Evolutionary conservation across 345 rosid species (phyloP), one percentile per base, ranked within the genome.

Genomic region (Moricandia arvensis): DNA sequence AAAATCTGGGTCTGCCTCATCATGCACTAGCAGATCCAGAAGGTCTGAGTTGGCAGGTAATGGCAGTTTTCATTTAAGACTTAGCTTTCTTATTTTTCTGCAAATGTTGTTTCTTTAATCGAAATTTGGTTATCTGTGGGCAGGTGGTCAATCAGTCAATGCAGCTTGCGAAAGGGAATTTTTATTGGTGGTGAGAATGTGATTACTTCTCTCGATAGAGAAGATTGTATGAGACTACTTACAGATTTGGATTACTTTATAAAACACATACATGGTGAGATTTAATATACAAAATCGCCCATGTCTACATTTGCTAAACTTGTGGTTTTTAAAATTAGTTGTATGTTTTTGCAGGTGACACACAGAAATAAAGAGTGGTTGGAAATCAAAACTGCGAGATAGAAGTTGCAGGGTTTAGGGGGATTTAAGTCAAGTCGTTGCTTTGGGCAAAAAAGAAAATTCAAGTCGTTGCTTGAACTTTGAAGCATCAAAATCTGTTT

Each of bases 31-130:
- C 91, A 57, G 97, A 91, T 82, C 89, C 97, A 13, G 97, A 91
- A 77, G 86, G 90, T 80, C 78, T 90, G 80, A 85, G 86, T 86
- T 94, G 94, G 98, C 98, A 94, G 96, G 98, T 88, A 76, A 71
- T 69, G 58, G 34, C 38, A 69, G 68, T 77, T 26, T 18, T 8
- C n/a, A 3, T 29, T 58, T 6, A 15, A 62, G 10, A 53, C 37
- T 3, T 57, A 21, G 0, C 8, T 53, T 30, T 58, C 37, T 41
- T 63, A 30, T 15, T 43, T 49, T 47, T 53, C 33, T 12, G 47
- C 45, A 24, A 45, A 47, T 64, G 59, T 63, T n/a, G 10, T 43
- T 57, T 4, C 70, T 9, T 7, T 57, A 51, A 55, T 74, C 27
- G 51, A 43, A 72, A 55, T 66, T 85, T 30, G 49, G 63, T 47